Base-by-base conservation (phyloP, 176 grass and related monocot genomes). In the Aechmea fasciata region DNA sequence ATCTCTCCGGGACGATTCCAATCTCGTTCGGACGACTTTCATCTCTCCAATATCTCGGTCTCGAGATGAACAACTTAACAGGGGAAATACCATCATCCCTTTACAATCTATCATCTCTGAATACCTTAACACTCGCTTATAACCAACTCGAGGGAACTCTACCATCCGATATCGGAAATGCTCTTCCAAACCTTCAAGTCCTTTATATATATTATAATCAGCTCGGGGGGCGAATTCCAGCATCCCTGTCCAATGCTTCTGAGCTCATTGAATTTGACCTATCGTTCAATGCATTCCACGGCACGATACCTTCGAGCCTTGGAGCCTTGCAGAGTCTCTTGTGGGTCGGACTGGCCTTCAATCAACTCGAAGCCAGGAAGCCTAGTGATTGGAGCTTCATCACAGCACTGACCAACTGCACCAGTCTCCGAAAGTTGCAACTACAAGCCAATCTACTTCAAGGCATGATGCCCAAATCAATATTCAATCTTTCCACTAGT, bases 321-420 rank as follows among this genome's bases (percentile, higher is more conserved):
- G 76, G 85, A 55, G 75, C 25, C 24, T 70, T 87, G 33, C 11
- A 5, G 9, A 50, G 63, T 2, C 80, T 88, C 5, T 48, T 0
- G 9, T 9, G 0, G 11, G 50, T 81, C 17, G 0, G 1, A 1
- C 55, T 88, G 11, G 0, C 59, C 10, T 0, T 0, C 2, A 87
- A 87, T 28, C 59, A 63, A 17, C 29, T 87, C 11, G n/a, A 59
- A 59, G 54, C 54, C 19, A 59, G 54, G 54, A 18, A 59, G 14
- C n/a, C 54, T 9, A 59, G n/a, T 59, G 15, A 59, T 8, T 87
- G 85, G 80, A 66, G 67, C 17, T 87, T 87, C 47, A 3, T 87
- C 3, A 11, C 72, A 2, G 57, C 80, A 11, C 13, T 87, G 52
- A 57, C 18, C 24, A 76, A 80, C 51, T 87, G 80, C 20, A 80